phyloP scores from a whole-genome alignment of 2,329 filamentous ascomycete genomes.

The Colletotrichum musae region DNA sequence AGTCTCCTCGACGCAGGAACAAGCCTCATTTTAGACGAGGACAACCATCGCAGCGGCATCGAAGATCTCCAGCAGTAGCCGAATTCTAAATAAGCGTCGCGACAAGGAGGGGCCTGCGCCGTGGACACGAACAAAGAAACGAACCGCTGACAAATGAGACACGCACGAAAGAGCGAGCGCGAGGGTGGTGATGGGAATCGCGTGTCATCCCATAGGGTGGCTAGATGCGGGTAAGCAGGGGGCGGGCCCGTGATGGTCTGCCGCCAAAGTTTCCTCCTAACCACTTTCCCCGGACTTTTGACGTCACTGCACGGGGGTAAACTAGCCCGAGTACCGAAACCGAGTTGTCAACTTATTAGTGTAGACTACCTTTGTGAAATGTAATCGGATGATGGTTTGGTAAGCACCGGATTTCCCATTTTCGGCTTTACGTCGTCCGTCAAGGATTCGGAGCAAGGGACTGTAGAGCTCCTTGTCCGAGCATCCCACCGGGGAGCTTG shows the following conservation, averaged over 20 bases:
- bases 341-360: background rate
- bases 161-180: slow-evolving; percentile 13
- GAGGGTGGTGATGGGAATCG: slow-evolving; percentile 18
- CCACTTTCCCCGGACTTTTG: slow-evolving; percentile 25
- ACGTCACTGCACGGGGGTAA: slow-evolving; percentile 33
- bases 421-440: background rate
- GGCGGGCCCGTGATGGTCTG: slow-evolving; percentile 20
- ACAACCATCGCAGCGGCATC: background rate
- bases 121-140: too few species aligned
- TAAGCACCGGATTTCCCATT: background rate
- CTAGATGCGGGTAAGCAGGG: slow-evolving; percentile 9
- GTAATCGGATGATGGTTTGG: background rate
- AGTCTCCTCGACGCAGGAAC: slow-evolving; percentile 7
- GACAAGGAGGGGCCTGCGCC: background rate
- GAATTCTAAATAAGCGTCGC: slow-evolving; percentile 18
- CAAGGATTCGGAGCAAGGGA: background rate
- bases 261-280: slow-evolving; percentile 14
- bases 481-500: background rate
- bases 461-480: background rate
- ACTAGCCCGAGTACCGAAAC: background rate
- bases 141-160: slow-evolving; percentile 23
- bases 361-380: background rate
- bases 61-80: background rate
- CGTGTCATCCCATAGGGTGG: slow-evolving; percentile 19
- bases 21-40: slow-evolving; percentile 21